Base-by-base conservation (phyloP, 805 yeast genomes). In the Candida quercuum region DNA sequence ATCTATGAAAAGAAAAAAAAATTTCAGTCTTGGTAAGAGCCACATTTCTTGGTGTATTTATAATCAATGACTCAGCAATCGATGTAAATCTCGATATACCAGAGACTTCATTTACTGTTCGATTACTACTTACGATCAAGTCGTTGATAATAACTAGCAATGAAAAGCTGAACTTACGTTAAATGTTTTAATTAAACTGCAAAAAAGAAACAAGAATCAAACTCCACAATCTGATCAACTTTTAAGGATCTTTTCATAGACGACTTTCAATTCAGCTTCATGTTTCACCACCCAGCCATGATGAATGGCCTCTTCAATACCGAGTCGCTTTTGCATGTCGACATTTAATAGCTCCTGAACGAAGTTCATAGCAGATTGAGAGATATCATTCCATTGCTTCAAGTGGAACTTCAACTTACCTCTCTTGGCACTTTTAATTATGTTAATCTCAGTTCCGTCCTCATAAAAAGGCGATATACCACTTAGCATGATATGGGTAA, bases 401-500 rank as follows among this genome's bases (percentile, higher is more conserved):
- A 56, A 37, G 2, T 57, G 47, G 11, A 75, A 58, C 37, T 64
- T 56, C 15, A 76, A 46, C 19, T 52, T 49, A 1, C 78, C 78
- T 4, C 28, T 36, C 38, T 56, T 61, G 0, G 72, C 74, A 37
- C 65, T 67, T 25, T 54, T 49, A n/a, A 71, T 61, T 8, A 72
- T 71, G 16, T 55, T 47, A 13, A 58, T 52, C 24, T 61, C 67
- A 15, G 68, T 59, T 3, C 74, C 71, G 35, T 68, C 64, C 3
- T 64, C 71, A 46, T 71, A 75, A 47, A 80, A 80, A 6, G 86
- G 86, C 0, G 86, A 78, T 3, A 76, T 64, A 0, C 85, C 86
- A 28, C 79, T 75, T 13, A 79, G 56, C 56, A 81, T 57, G 11
- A 80, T 75, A 55, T 78, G 78, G 4, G 69, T 49, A 13, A 80